phyloP scores from a whole-genome alignment of 2,329 filamentous ascomycete species.

The Penicillium verrucosum region DNA sequence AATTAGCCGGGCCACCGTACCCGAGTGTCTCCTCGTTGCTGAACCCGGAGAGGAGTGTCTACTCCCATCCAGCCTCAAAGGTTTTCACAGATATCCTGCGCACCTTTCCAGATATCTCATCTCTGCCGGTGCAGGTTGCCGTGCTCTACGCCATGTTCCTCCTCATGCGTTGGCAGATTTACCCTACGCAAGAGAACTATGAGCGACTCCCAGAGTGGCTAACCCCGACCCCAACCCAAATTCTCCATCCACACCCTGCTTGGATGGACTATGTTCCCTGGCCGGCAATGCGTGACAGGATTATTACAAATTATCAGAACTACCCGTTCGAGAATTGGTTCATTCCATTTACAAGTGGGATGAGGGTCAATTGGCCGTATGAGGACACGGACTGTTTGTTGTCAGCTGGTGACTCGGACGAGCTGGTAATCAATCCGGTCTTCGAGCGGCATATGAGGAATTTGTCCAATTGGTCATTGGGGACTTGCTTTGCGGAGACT shows the following conservation, averaged over 20 bases:
- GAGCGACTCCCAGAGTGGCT: conserved; percentile 72
- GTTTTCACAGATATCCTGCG: conserved; percentile 80
- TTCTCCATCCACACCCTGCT: conserved; percentile 65
- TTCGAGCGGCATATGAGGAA: conserved; percentile 77
- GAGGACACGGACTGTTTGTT: conserved; percentile 68
- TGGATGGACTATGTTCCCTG: conserved; percentile 85
- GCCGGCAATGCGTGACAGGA: conserved; percentile 68
- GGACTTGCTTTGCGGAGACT: conserved; percentile 61
- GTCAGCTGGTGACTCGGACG: conserved; percentile 50
- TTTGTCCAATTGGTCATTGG: conserved; percentile 77
- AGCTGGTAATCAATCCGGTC: conserved; percentile 77
- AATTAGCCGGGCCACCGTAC: conserved; percentile 72
- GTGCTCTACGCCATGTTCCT: conserved; percentile 85
- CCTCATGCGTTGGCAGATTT: conserved; percentile 80
- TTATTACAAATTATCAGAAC: conserved; percentile 54
- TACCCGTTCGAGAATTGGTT: conserved; percentile 79
- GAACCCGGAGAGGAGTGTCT: conserved; percentile 61
- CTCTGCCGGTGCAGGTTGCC: conserved; percentile 77
- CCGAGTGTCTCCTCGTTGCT: conserved; percentile 76
- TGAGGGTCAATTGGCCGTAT: conserved; percentile 83
- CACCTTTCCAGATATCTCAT: conserved; percentile 75
- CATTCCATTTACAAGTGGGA: conserved; percentile 71
- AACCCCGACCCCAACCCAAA: conserved; percentile 63
- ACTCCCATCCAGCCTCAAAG: conserved; percentile 74
- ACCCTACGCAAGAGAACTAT: conserved; percentile 74